Evolutionary conservation across 2,329 filamentous ascomycete species (phyloP).

Genomic region (Colletotrichum cereale): DNA sequence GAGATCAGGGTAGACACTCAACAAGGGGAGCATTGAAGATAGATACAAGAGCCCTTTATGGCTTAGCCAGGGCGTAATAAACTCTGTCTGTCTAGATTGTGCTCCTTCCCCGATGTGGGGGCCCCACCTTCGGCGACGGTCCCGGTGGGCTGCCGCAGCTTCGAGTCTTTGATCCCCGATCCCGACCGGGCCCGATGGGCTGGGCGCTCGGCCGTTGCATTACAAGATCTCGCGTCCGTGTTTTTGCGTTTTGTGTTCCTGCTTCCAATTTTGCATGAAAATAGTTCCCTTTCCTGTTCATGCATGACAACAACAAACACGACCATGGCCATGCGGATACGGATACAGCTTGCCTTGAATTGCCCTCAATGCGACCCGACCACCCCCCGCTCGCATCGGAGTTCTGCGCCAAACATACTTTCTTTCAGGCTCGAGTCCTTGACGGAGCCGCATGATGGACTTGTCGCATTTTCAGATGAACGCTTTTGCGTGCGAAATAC

Average conservation of each 20-base stretch:
- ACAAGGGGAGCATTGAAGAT: too few species aligned
- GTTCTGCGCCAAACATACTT: conserved; percentile 16
- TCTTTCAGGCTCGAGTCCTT: conserved; percentile 12
- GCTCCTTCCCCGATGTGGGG: background rate
- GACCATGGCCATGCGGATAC: too few species aligned
- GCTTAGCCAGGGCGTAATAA: too few species aligned
- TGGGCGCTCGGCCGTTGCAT: background rate
- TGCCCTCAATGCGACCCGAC: conserved; percentile 1
- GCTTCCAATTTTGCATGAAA: background rate
- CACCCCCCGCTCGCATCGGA: conserved; percentile 26
- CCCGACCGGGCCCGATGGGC: background rate
- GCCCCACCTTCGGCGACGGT: background rate
- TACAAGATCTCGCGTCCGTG: background rate
- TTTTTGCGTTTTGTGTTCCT: background rate
- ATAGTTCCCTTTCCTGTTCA: background rate
- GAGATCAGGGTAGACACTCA: too few species aligned
- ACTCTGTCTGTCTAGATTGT: too few species aligned
- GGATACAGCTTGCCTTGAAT: background rate
- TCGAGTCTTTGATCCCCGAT: background rate
- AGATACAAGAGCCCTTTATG: too few species aligned
- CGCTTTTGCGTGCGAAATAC: conserved; percentile 1
- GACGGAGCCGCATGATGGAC: conserved; percentile 11
- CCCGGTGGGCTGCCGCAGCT: background rate
- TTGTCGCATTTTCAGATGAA: conserved; percentile 24
- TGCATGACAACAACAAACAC: background rate